Evolutionary conservation across 176 grass and related monocot species (phyloP).

Genomic region (Oryza meridionalis): DNA sequence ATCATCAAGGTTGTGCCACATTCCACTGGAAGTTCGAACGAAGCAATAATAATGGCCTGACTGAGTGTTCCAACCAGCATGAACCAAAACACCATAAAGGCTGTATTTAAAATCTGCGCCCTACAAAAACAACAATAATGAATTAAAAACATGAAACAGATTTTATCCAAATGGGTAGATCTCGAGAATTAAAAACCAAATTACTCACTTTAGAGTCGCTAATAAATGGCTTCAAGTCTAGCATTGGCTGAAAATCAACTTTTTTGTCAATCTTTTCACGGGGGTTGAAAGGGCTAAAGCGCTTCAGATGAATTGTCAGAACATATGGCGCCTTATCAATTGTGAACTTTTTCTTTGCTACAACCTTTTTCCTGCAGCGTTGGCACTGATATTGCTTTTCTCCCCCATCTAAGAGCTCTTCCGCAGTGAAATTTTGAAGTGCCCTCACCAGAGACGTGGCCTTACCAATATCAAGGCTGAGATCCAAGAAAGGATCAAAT

Average conservation of each 20-base stretch:
- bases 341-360: constrained; percentile 82
- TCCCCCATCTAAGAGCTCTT: constrained; percentile 83
- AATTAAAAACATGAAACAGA: constrained; percentile 19
- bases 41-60: constrained; percentile 98
- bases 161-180: constrained; percentile 9
- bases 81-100: constrained; percentile 96
- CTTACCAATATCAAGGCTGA: constrained; percentile 96
- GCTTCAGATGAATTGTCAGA: constrained; percentile 91
- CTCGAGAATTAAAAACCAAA: constrained; percentile 22
- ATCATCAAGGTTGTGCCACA: constrained; percentile 99
- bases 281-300: constrained; percentile 80
- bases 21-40: constrained; percentile 91
- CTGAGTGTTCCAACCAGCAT: constrained; percentile 89
- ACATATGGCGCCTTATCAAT: constrained; percentile 86
- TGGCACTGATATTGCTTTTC: constrained; percentile 89
- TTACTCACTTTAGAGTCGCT: constrained; percentile 80
- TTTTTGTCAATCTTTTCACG: constrained; percentile 94
- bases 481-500: constrained; percentile 95
- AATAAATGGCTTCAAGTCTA: constrained; percentile 88
- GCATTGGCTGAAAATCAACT: constrained; percentile 71
- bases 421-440: constrained; percentile 73
- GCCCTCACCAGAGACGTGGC: constrained; percentile 75
- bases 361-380: constrained; percentile 89
- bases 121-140: constrained; percentile 45
- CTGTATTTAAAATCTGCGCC: constrained; percentile 77